phyloP scores from a whole-genome alignment of 306 rosid genomes.

The Cucumis hystrix region DNA sequence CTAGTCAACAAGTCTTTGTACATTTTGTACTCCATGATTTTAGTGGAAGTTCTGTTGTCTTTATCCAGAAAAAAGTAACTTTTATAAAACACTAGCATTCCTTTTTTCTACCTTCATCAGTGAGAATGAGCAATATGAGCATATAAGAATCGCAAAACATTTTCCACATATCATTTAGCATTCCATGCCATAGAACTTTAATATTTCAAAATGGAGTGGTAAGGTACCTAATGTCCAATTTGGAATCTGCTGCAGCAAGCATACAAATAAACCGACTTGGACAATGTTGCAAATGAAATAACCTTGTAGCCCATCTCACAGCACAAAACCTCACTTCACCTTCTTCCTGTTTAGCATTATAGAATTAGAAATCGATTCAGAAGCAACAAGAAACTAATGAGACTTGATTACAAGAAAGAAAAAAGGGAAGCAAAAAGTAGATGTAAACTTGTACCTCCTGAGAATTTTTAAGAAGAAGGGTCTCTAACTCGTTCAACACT shows the following conservation, averaged over 20 bases:
- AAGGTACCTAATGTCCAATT: slow-evolving; percentile 78
- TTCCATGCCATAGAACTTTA: neutral
- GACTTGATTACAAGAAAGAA: neutral
- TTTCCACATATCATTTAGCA: neutral
- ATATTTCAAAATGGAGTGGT: neutral
- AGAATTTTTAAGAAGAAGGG: slow-evolving; percentile 48
- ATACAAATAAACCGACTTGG: slow-evolving; percentile 87
- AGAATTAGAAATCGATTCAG: slow-evolving; percentile 6
- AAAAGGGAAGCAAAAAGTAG: neutral
- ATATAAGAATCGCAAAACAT: neutral
- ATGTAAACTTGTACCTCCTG: slow-evolving; percentile 44
- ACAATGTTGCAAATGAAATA: slow-evolving; percentile 76
- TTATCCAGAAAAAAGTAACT: neutral
- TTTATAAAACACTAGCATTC: neutral
- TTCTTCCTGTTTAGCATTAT: slow-evolving; percentile 57
- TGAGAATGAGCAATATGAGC: neutral
- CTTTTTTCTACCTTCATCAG: neutral
- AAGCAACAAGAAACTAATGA: neutral
- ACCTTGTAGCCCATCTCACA: slow-evolving; percentile 78
- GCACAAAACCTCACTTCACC: slow-evolving; percentile 83
- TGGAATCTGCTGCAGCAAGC: slow-evolving; percentile 74
- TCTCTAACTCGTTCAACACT: slow-evolving; percentile 70
- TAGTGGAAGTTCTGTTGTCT: too few relatives aligned
- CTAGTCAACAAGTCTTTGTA: too few relatives aligned
- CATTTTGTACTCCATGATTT: neutral